These are phyloP conservation scores for Polygonum maritimum DNA, from an alignment of 148 eudicot species.

Conservation along the genomic window DNA sequence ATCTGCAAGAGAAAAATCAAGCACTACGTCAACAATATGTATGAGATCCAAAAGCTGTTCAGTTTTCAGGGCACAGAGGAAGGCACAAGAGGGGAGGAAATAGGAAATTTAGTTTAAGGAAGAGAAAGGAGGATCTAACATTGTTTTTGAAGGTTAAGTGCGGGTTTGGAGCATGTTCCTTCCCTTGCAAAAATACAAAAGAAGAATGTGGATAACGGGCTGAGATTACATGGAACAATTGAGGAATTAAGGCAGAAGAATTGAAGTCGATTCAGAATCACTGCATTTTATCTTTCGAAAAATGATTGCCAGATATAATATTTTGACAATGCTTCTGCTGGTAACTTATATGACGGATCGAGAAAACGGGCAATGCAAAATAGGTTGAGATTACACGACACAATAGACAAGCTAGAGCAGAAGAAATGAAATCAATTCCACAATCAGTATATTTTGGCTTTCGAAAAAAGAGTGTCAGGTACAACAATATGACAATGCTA, in stretches of 20 bases:
- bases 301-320: too few species aligned
- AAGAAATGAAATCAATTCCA: neutral
- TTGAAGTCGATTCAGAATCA: neutral
- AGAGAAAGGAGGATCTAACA: slow-evolving; percentile 3
- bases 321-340: too few species aligned
- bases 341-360: neutral
- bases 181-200: neutral
- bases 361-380: neutral
- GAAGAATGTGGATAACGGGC: neutral
- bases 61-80: neutral
- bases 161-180: slow-evolving; percentile 3
- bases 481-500: neutral
- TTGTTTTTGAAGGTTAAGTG: neutral
- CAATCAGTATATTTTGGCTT: neutral
- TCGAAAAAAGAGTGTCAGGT: neutral
- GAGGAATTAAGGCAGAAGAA: too few species aligned
- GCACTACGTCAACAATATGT: neutral
- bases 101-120: neutral
- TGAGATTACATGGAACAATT: too few species aligned
- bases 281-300: too few species aligned
- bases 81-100: neutral
- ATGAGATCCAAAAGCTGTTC: neutral
- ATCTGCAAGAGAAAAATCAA: neutral
- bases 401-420: neutral
- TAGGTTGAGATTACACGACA: neutral